Conservation (phyloP, 441 rosid species). For the Macaranga tanarius region DNA sequence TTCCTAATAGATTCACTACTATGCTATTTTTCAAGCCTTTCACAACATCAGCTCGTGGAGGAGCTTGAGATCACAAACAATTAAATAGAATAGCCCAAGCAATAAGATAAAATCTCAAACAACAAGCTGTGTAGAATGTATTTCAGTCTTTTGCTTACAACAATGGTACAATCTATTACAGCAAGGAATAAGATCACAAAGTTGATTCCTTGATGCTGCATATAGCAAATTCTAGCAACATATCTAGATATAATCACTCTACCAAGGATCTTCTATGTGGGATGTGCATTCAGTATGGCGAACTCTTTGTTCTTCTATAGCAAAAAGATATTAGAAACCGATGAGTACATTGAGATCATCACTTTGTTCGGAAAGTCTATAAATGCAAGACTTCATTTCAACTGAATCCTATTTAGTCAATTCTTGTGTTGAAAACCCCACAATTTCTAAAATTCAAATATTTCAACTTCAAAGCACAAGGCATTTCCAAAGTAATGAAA, state of each 20-base stretch:
- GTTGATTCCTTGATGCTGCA: conserved; percentile 1
- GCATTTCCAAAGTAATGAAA: background rate
- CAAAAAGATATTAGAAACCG: background rate
- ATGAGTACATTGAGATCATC: background rate
- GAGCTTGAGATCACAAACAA: conserved; percentile 58
- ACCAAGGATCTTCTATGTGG: background rate
- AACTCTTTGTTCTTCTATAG: background rate
- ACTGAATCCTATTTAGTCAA: background rate
- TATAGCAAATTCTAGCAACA: conserved; percentile 11
- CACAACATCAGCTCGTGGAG: conserved; percentile 98
- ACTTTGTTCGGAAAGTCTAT: background rate
- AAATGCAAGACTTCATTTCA: background rate
- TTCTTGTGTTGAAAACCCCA: background rate
- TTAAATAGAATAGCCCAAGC: background rate
- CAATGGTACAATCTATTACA: background rate
- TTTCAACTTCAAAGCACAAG: no score
- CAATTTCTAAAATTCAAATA: background rate
- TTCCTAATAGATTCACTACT: conserved; percentile 71
- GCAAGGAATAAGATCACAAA: background rate
- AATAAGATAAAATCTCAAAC: background rate
- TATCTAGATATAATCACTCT: background rate
- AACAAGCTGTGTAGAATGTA: background rate
- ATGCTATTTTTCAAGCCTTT: conserved; percentile 86
- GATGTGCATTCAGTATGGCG: background rate
- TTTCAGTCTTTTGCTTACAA: background rate